Percentiles rank a stretch among this genome's conserved stretches.
Conservation (phyloP, 2,329 filamentous ascomycete species). For the Aspergillus fumigatus region DNA sequence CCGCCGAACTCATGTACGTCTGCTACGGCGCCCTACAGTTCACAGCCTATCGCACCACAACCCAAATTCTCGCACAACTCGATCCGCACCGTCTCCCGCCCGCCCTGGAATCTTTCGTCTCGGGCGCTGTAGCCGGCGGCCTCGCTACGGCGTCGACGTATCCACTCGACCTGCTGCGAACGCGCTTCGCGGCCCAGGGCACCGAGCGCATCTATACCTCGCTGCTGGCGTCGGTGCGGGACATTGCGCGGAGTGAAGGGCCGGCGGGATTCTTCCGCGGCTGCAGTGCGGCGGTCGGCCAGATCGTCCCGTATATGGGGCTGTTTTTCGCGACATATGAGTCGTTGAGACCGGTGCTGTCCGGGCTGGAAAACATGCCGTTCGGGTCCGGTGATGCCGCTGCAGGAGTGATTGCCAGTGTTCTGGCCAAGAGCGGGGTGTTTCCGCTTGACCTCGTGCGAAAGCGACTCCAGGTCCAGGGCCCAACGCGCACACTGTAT, state of each 20-base stretch:
- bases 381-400: constrained; percentile 78
- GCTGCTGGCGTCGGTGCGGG: constrained; percentile 61
- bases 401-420: constrained; percentile 73
- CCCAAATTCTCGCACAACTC: constrained; percentile 59
- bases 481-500: constrained; percentile 73
- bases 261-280: constrained; percentile 80
- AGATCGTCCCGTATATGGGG: constrained; percentile 96
- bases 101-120: constrained; percentile 72
- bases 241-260: constrained; percentile 75
- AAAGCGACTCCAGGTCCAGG: constrained; percentile 92
- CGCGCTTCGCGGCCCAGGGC: constrained; percentile 94
- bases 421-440: constrained; percentile 80
- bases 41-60: constrained; percentile 73
- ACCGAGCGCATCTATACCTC: constrained; percentile 72
- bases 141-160: constrained; percentile 81
- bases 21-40: constrained; percentile 89
- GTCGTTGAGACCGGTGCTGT: constrained; percentile 58
- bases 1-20: constrained; percentile 90
- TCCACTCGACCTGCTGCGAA: constrained; percentile 86
- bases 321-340: constrained; percentile 93
- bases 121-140: constrained; percentile 78
- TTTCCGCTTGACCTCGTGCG: constrained; percentile 91
- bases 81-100: constrained; percentile 54
- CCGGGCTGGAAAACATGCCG: constrained; percentile 46
- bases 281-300: constrained; percentile 70